Percentiles rank a stretch among this genome's conserved stretches.
phyloP scores from a whole-genome alignment of 129 eudicot species.

The Saposhnikovia divaricata region DNA sequence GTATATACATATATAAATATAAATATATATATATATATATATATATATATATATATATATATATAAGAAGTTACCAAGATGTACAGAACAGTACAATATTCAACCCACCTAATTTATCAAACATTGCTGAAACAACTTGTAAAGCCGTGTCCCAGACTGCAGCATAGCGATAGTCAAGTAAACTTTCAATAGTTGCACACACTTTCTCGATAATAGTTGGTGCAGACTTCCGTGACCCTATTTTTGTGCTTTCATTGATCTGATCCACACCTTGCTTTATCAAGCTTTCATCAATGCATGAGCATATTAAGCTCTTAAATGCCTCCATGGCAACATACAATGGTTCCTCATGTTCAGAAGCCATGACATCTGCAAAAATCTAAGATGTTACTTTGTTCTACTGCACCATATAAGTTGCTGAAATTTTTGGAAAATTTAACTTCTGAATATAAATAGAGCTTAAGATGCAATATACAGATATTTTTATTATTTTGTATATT shows the following conservation, averaged over 20 bases:
- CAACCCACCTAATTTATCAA: conserved; percentile 69
- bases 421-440: neutral
- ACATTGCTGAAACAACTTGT: conserved; percentile 82
- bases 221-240: conserved; percentile 34
- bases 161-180: conserved; percentile 66
- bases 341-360: conserved; percentile 90
- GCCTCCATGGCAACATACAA: conserved; percentile 63
- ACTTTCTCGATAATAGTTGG: conserved; percentile 78
- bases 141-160: conserved; percentile 90
- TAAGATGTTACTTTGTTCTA: conserved; percentile 14
- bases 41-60: too few species aligned
- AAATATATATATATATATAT: too few species aligned
- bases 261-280: conserved; percentile 80
- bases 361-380: conserved; percentile 57
- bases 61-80: neutral
- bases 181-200: conserved; percentile 67
- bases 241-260: conserved; percentile 26
- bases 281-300: conserved; percentile 75
- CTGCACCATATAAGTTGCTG: neutral
- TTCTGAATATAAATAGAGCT: neutral
- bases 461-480: neutral
- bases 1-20: too few species aligned
- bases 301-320: conserved; percentile 57
- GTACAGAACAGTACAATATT: neutral
- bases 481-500: neutral